Conservation (phyloP, 805 yeast genomes). For the Myxozyma udenii region DNA sequence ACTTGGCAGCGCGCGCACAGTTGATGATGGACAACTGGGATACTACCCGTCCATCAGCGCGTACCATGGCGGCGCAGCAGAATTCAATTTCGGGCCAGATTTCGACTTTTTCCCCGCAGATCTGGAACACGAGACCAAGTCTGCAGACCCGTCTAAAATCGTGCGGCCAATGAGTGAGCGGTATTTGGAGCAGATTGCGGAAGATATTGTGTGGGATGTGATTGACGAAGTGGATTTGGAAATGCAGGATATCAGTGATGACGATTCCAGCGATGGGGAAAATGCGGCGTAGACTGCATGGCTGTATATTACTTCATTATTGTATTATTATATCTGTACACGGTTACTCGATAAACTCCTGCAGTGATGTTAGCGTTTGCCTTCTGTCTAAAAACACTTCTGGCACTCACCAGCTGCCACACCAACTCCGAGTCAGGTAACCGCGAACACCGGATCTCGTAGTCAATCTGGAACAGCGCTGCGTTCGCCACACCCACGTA, state of each 20-base stretch:
- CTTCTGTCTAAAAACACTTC: not conserved
- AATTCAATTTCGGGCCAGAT: slow-evolving; percentile 65
- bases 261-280: slow-evolving; percentile 1
- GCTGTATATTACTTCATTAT: not conserved
- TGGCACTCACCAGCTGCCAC: slow-evolving; percentile 20
- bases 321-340: not conserved
- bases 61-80: slow-evolving; percentile 72
- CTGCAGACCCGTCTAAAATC: slow-evolving; percentile 8
- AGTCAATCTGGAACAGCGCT: slow-evolving; percentile 17
- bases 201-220: slow-evolving; percentile 78
- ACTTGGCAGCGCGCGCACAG: slow-evolving; percentile 31
- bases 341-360: slow-evolving; percentile 10
- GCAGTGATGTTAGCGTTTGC: not conserved
- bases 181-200: slow-evolving; percentile 68
- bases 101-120: slow-evolving; percentile 48
- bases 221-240: slow-evolving; percentile 71
- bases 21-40: slow-evolving; percentile 82
- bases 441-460: slow-evolving; percentile 17
- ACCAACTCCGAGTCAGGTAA: slow-evolving; percentile 1
- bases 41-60: slow-evolving; percentile 89
- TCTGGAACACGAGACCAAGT: slow-evolving; percentile 24
- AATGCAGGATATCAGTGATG: slow-evolving; percentile 1
- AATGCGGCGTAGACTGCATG: not conserved
- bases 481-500: slow-evolving; percentile 12
- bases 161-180: slow-evolving; percentile 57